phyloP scores from a whole-genome alignment of 73 alveolate genomes.

The Paramecium pentaurelia region DNA sequence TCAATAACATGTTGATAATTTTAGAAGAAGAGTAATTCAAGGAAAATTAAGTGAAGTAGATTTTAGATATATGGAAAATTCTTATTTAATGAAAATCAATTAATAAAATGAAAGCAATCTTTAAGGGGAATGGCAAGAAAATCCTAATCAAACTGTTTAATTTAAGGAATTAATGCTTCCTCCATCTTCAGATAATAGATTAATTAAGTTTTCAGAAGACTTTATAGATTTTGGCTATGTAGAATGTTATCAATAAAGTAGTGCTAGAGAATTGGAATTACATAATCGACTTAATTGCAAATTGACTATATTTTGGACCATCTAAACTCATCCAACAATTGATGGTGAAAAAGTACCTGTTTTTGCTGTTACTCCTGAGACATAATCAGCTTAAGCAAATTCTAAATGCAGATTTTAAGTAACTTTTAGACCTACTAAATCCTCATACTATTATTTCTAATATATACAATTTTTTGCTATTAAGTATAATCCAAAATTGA shows the following conservation, averaged over 20 bases:
- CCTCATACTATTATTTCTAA: constrained; percentile 52
- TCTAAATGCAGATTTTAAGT: constrained; percentile 48
- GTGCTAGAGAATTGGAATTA: constrained; percentile 65
- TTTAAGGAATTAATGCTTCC: constrained; percentile 84
- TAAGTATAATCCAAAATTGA: constrained; percentile 49
- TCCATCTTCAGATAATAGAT: constrained; percentile 63
- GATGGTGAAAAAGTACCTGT: constrained; percentile 50
- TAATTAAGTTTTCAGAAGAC: constrained; percentile 70
- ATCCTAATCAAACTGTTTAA: constrained; percentile 86
- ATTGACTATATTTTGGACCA: constrained; percentile 63
- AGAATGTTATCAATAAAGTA: constrained; percentile 70
- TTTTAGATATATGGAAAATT: constrained; percentile 61
- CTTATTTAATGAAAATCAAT: constrained; percentile 29
- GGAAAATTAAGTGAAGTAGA: constrained; percentile 79
- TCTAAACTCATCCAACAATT: constrained; percentile 30
- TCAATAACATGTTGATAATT: constrained; percentile 92
- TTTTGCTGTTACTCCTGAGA: constrained; percentile 52
- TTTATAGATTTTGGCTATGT: constrained; percentile 76
- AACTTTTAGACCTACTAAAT: constrained; percentile 47
- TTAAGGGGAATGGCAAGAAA: constrained; percentile 68
- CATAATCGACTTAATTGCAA: constrained; percentile 65
- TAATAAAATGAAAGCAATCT: constrained; percentile 28
- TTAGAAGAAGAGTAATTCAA: constrained; percentile 89
- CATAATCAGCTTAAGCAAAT: constrained; percentile 47
- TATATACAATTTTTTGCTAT: constrained; percentile 47